Evolutionary conservation across 306 rosid species (phyloP).

Genomic region (Corylus heterophylla): DNA sequence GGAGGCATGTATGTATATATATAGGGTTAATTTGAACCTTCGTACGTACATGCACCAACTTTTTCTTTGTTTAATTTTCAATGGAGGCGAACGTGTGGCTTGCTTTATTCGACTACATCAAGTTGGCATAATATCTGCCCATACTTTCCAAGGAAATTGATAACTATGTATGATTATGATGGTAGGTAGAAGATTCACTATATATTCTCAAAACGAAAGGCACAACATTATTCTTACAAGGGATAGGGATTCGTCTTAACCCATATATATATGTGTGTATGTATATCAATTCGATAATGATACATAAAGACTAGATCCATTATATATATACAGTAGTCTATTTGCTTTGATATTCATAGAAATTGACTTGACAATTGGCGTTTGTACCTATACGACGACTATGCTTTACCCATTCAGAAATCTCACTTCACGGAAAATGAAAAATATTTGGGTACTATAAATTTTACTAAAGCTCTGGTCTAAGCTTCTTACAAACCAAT

Average conservation of each 20-base stretch:
- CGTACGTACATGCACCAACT: not conserved
- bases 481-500: no score
- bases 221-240: not conserved
- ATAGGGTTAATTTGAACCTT: not conserved
- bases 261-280: no score
- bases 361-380: not conserved
- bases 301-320: no score
- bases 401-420: not conserved
- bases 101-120: conserved; percentile 2
- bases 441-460: no score
- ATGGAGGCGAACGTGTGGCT: conserved; percentile 6
- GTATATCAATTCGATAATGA: no score
- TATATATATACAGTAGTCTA: no score
- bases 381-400: not conserved
- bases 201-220: not conserved
- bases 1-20: not conserved
- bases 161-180: not conserved
- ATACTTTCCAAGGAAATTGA: not conserved
- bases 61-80: conserved; percentile 1
- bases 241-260: not conserved
- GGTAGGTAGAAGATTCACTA: not conserved
- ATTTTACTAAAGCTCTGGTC: no score
- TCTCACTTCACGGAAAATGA: not conserved
- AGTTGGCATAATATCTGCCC: not conserved
- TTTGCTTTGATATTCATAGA: not conserved